Evolutionary conservation across 2,329 filamentous ascomycete genomes (phyloP), one percentile per base, ranked within the genome.

Genomic region (Trichophyton benhamiae): DNA sequence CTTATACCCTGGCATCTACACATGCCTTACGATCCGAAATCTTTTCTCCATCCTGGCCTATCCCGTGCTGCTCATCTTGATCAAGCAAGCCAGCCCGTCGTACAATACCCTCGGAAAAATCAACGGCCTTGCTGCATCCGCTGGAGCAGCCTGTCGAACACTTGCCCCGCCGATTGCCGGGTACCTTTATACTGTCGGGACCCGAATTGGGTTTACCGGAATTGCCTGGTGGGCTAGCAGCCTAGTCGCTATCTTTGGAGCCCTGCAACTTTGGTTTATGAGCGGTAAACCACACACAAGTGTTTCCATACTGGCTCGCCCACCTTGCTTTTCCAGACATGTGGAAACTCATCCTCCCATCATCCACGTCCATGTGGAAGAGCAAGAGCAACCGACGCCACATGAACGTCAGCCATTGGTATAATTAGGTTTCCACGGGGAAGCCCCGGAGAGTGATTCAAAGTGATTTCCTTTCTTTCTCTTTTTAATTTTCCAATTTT

Each of bases 81-180:
- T 89, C 68, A 89, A 89, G 71, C 84, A 89, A 73, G 84, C 87
- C 0, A 83, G 84, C 3, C 85, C 86, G 0, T 80, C 82, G 3
- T 77, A 82, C 2, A 79, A 78, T 0, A 80, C 83, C 3, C 77
- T 89, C 15, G 87, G 87, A 0, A 85, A 82, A 66, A 87, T 89
- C 71, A 89, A 89, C 65, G 87, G 87, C 0, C 74, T 89, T 7
- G 86, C 86, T 57, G 87, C 87, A 63, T 86, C 83, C 2, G 86
- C 83, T 1, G 87, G 86, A n/a, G 87, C 86, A 20, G 82, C 84
- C 3, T 85, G 84, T 62, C 80, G 87, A n/a, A 88, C 85, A 0
- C 70, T 89, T 44, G 85, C 86, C 1, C 86, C 86, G 22, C 87
- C 87, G 0, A 72, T 89, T 30, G 84, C 84, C 1, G 87, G 87